These are phyloP conservation scores for Halteria grandinella DNA, from an alignment of 73 alveolate genomes.

Conservation along the genomic window DNA sequence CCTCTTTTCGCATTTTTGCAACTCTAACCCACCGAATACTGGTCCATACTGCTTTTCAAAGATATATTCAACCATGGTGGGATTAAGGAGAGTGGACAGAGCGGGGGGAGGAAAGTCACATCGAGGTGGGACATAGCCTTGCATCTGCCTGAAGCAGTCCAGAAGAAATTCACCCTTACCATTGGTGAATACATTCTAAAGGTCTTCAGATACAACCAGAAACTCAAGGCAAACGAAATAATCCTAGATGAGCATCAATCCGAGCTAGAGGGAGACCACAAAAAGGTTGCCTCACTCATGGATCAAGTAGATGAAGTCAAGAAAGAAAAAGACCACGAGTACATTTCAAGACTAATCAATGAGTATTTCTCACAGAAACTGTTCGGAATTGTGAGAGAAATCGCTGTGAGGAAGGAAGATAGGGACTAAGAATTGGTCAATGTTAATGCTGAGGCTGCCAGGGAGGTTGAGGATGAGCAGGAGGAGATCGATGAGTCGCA, in stretches of 20 bases:
- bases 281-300: constrained; percentile 76
- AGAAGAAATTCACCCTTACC: constrained; percentile 60
- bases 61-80: constrained; percentile 89
- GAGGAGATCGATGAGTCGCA: constrained; percentile 66
- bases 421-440: constrained; percentile 12
- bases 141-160: constrained; percentile 68
- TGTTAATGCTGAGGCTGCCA: background rate
- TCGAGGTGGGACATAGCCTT: constrained; percentile 61
- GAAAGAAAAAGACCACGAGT: constrained; percentile 63
- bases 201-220: constrained; percentile 45
- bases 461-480: constrained; percentile 34
- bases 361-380: constrained; percentile 55
- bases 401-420: constrained; percentile 58
- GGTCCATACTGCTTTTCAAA: constrained; percentile 84
- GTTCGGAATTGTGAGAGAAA: constrained; percentile 59
- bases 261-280: constrained; percentile 49
- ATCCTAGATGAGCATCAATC: too few relatives aligned
- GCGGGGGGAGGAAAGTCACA: constrained; percentile 25
- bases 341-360: constrained; percentile 1
- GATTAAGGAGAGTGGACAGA: constrained; percentile 64
- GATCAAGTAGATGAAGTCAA: constrained; percentile 76
- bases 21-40: constrained; percentile 78
- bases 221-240: background rate
- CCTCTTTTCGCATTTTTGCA: constrained; percentile 72
- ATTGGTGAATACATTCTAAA: constrained; percentile 80